These are phyloP conservation scores for Hypholoma fasciculare DNA, from an alignment of 768 basidiomycete species.

Conservation along the genomic window DNA sequence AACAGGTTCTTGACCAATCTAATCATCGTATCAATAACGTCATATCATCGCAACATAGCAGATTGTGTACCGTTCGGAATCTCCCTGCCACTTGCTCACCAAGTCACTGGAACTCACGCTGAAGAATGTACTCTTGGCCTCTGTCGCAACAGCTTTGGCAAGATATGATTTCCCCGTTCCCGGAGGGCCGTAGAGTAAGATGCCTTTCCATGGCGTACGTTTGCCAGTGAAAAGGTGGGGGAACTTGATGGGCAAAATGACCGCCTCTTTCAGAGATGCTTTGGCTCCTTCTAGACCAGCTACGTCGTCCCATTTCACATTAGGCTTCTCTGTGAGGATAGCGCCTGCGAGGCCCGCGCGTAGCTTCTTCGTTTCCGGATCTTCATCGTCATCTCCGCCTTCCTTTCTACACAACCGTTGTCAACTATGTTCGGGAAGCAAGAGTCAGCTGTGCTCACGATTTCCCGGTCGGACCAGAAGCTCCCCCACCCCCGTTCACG, in stretches of 20 bases:
- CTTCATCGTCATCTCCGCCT: constrained; percentile 70
- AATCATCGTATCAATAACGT: neutral
- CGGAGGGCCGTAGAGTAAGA: constrained; percentile 94
- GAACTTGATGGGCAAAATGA: constrained; percentile 99
- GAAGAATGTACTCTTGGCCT: constrained; percentile 99
- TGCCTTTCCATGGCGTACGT: constrained; percentile 96
- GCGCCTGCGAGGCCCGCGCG: constrained; percentile 87
- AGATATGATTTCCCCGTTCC: constrained; percentile 97
- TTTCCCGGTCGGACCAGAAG: constrained; percentile 42
- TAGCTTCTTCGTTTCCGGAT: constrained; percentile 95
- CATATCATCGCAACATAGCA: neutral
- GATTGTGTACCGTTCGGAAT: constrained; percentile 84
- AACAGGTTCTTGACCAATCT: constrained; percentile 97
- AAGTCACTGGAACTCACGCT: constrained; percentile 93
- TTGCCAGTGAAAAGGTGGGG: constrained; percentile 99
- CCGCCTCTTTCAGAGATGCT: constrained; percentile 95
- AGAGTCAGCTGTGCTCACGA: constrained; percentile 33
- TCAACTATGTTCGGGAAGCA: neutral
- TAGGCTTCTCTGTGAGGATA: constrained; percentile 91
- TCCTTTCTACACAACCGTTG: constrained; percentile 32
- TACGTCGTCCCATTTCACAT: constrained; percentile 98
- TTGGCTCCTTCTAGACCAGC: constrained; percentile 96
- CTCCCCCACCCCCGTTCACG: constrained; percentile 44
- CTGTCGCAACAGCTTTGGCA: constrained; percentile 98
- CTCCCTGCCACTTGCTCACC: constrained; percentile 99